Percentiles rank a stretch among this genome's conserved stretches.
phyloP scores from a whole-genome alignment of 345 rosid genomes.

The Linum trigynum region DNA sequence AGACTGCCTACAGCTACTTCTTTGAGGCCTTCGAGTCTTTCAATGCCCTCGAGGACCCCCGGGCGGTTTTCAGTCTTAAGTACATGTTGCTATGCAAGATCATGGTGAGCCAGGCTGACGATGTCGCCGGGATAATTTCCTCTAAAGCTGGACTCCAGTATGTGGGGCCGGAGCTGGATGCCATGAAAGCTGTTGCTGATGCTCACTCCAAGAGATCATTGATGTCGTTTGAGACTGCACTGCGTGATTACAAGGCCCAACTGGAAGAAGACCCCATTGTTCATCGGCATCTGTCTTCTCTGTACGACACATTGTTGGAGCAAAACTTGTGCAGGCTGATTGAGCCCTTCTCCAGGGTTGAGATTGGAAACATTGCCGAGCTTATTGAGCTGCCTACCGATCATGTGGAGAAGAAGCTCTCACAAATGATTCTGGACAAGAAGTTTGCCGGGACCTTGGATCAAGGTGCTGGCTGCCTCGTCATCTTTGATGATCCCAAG shows the following conservation, averaged over 20 bases:
- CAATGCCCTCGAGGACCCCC: conserved; percentile 78
- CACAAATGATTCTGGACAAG: conserved; percentile 94
- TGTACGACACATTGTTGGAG: conserved; percentile 79
- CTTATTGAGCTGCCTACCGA: conserved; percentile 57
- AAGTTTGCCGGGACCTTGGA: conserved; percentile 91
- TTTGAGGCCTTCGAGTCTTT: conserved; percentile 92
- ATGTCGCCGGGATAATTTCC: conserved; percentile 78
- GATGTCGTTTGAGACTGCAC: conserved; percentile 76
- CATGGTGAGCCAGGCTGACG: conserved; percentile 95
- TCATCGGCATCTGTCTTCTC: conserved; percentile 86
- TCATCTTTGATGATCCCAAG: conserved; percentile 81
- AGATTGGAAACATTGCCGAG: conserved; percentile 74
- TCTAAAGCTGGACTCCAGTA: conserved; percentile 88
- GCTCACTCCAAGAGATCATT: conserved; percentile 83
- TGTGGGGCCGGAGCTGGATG: conserved; percentile 79
- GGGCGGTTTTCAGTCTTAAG: conserved; percentile 83
- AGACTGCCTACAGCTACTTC: conserved; percentile 90
- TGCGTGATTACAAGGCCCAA: conserved; percentile 66
- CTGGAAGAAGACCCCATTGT: conserved; percentile 93
- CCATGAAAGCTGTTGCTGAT: conserved; percentile 97
- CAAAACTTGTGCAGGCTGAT: conserved; percentile 85
- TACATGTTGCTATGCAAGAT: conserved; percentile 92
- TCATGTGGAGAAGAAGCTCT: conserved; percentile 86
- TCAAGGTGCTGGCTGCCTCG: conserved; percentile 91
- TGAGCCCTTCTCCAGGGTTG: conserved; percentile 88